Base-by-base conservation (phyloP, 805 yeast species). In the Yarrowia sp. region DNA sequence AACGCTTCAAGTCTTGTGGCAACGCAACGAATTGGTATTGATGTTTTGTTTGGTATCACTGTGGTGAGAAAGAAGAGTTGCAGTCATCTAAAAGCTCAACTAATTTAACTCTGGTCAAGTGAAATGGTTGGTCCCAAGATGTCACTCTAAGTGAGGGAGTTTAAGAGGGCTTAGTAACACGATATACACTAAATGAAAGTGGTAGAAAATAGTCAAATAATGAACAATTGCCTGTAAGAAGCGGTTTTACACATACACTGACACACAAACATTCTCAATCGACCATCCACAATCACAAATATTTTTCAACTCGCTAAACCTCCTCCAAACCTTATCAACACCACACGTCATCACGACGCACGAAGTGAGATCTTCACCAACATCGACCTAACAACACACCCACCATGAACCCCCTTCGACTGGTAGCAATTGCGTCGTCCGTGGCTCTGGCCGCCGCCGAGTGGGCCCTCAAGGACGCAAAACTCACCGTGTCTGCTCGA, bases 401-500 rank as follows among this genome's bases (percentile, higher is more conserved):
- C 50, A 58, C 50, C 14, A 58, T 58, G 64, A 42, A 58, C 39
- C 64, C 44, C 40, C 50, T 58, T 33, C 38, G 50, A 33, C 50
- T 58, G 64, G 64, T 50, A 39, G 49, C 64, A 58, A 58, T 58
- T 58, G 64, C 64, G 50, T 40, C 50, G 50, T 24, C 64, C 13
- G 40, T 58, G 33, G 39, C 64, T 24, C 38, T 58, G 64, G 64
- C 64, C 13, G 64, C 64, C 38, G 64, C 64, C 40, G 50, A 58
- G 50, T 58, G 64, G 64, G 64, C 64, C 17, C 43, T 58, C 40
- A 58, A 58, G 50, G 64, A 58, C 50, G 50, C 64, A 17, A 58
- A 58, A 17, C 33, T 58, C 19, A 30, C 64, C 14, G 64, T 58
- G 40, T 43, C 64, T 19, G 10, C 64, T 14, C 39, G 39, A 15